Conservation (phyloP, 2,329 filamentous ascomycete species). For the Botrytis galanthina region DNA sequence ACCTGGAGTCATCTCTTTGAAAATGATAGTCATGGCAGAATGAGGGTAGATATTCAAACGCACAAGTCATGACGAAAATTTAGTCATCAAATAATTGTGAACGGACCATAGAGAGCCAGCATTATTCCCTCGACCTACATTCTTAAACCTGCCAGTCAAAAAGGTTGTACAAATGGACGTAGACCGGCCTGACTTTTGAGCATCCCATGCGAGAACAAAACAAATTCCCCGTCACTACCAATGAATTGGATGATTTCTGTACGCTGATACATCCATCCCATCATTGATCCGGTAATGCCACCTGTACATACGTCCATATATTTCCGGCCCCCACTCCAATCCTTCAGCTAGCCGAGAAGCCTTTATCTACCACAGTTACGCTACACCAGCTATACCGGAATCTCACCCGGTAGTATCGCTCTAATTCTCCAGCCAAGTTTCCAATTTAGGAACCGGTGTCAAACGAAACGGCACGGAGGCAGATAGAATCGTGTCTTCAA, state of each 20-base stretch:
- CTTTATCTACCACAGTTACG: background rate
- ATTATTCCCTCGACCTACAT: background rate
- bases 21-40: background rate
- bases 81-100: background rate
- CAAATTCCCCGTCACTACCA: background rate
- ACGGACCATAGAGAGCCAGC: background rate
- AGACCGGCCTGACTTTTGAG: background rate
- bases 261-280: background rate
- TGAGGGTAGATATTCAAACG: background rate
- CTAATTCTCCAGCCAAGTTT: background rate
- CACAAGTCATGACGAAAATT: background rate
- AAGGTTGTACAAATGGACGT: background rate
- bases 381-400: background rate
- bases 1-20: background rate
- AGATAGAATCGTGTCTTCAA: background rate
- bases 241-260: background rate
- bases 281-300: background rate
- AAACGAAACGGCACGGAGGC: background rate
- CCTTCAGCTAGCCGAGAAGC: background rate
- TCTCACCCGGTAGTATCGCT: background rate
- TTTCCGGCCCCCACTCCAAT: background rate
- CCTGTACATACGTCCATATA: background rate
- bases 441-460: constrained; percentile 1
- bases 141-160: background rate
- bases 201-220: background rate